These are phyloP conservation scores for Chaetomiaceae sp. DNA, from an alignment of 2,329 filamentous ascomycete species.

Conservation along the genomic window DNA sequence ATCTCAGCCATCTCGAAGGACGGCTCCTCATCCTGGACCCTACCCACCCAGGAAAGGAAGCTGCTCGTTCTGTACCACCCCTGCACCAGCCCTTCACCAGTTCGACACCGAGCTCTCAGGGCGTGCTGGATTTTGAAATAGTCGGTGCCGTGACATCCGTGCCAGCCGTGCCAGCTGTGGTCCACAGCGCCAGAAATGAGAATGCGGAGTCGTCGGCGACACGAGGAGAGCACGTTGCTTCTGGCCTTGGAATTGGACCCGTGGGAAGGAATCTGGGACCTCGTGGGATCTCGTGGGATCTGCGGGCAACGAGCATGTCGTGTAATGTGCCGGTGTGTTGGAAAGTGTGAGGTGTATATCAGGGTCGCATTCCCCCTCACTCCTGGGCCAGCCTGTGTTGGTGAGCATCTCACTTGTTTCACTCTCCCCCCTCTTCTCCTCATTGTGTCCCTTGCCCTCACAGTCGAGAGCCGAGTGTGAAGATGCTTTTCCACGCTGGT, in stretches of 20 bases:
- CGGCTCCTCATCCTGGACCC: background rate
- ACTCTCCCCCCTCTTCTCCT: background rate
- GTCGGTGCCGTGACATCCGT: too few species aligned
- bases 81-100: background rate
- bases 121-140: too few species aligned
- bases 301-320: too few species aligned
- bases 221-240: background rate
- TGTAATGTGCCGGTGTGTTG: too few species aligned
- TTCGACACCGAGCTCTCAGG: background rate
- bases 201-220: background rate
- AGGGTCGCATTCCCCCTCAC: background rate
- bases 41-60: background rate
- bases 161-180: too few species aligned
- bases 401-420: background rate
- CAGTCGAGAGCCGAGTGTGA: background rate
- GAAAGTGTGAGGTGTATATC: too few species aligned
- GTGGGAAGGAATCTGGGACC: background rate
- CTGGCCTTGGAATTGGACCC: background rate
- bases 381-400: background rate
- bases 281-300: too few species aligned
- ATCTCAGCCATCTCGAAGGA: too few species aligned
- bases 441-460: background rate
- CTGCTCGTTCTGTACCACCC: background rate
- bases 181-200: too few species aligned
- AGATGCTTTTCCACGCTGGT: background rate